phyloP scores from a whole-genome alignment of 495 filamentous ascomycete genomes.

The Penicillium cataractarum region DNA sequence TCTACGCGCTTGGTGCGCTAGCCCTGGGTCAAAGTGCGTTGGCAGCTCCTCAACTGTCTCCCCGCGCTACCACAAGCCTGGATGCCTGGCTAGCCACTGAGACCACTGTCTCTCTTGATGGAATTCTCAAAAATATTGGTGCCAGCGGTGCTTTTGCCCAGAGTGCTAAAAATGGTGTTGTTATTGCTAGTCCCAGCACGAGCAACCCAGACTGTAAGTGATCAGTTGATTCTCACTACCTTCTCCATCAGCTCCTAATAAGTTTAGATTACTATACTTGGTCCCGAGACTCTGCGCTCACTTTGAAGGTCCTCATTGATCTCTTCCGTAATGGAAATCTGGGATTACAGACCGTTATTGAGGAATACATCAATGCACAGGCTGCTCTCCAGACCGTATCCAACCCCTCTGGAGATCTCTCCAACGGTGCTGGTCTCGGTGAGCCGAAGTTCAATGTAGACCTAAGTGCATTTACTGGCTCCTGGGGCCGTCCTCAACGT shows the following conservation, averaged over 20 bases:
- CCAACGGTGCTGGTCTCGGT: constrained; percentile 46
- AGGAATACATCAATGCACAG: constrained; percentile 58
- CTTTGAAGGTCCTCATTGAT: constrained; percentile 63
- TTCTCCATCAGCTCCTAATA: constrained; percentile 36
- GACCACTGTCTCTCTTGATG: constrained; percentile 50
- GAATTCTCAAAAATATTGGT: constrained; percentile 65
- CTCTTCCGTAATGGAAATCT: constrained; percentile 58
- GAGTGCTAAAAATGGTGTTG: constrained; percentile 54
- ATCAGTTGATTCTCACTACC: neutral
- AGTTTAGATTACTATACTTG: constrained; percentile 61
- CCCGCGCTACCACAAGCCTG: constrained; percentile 28
- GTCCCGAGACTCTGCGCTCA: constrained; percentile 68
- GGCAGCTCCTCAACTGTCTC: constrained; percentile 26
- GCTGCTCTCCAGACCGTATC: constrained; percentile 61
- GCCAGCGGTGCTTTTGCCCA: constrained; percentile 50
- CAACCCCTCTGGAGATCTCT: constrained; percentile 61
- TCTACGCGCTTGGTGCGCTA: constrained; percentile 30
- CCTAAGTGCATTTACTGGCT: constrained; percentile 58
- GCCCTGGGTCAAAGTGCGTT: constrained; percentile 26
- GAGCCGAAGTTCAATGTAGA: constrained; percentile 59
- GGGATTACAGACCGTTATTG: constrained; percentile 54
- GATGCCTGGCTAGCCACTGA: constrained; percentile 59
- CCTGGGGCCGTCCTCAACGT: constrained; percentile 72
- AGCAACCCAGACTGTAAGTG: constrained; percentile 61
- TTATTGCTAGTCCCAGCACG: constrained; percentile 65